These are phyloP conservation scores for Cutaneotrichosporon cavernicola DNA, from an alignment of 1,284 basidiomycete genomes.

Conservation along the genomic window DNA sequence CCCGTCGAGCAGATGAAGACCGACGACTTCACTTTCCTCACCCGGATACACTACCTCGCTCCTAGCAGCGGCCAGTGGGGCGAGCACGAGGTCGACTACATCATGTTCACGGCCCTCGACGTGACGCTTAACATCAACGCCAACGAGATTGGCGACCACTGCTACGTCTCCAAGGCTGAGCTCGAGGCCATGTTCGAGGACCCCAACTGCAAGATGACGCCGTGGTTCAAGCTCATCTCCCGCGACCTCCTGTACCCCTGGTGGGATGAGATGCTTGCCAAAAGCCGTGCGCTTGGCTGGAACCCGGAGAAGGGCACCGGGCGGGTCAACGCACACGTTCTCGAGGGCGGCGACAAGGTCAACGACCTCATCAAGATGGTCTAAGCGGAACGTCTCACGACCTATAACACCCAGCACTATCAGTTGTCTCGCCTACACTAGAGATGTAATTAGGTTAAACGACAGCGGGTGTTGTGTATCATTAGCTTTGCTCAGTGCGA, in stretches of 20 bases:
- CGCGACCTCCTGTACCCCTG: constrained; percentile 95
- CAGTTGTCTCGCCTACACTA: neutral
- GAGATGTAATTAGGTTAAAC: constrained; percentile 5
- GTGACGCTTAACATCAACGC: constrained; percentile 79
- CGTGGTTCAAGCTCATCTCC: constrained; percentile 99
- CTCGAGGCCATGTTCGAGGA: constrained; percentile 87
- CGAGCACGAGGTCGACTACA: constrained; percentile 99
- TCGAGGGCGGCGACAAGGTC: constrained; percentile 52
- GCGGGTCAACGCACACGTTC: constrained; percentile 37
- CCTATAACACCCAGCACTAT: neutral
- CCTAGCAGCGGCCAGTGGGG: constrained; percentile 93
- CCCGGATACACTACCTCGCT: constrained; percentile 95
- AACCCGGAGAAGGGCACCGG: constrained; percentile 57
- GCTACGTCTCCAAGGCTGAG: constrained; percentile 88
- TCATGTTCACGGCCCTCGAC: constrained; percentile 87
- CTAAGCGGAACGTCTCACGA: constrained; percentile 55
- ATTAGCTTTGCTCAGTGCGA: neutral
- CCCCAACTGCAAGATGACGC: constrained; percentile 79
- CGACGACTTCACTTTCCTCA: constrained; percentile 90
- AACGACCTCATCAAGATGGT: constrained; percentile 71
- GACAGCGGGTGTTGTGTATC: too few species aligned
- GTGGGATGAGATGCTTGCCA: constrained; percentile 86
- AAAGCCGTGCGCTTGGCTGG: constrained; percentile 59
- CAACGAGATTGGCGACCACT: constrained; percentile 90
- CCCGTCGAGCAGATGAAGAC: constrained; percentile 65